Percentiles rank a stretch among this genome's conserved stretches.
These are phyloP conservation scores for Porphyrellus cyaneotinctus DNA, from an alignment of 768 basidiomycete genomes.

Conservation along the genomic window DNA sequence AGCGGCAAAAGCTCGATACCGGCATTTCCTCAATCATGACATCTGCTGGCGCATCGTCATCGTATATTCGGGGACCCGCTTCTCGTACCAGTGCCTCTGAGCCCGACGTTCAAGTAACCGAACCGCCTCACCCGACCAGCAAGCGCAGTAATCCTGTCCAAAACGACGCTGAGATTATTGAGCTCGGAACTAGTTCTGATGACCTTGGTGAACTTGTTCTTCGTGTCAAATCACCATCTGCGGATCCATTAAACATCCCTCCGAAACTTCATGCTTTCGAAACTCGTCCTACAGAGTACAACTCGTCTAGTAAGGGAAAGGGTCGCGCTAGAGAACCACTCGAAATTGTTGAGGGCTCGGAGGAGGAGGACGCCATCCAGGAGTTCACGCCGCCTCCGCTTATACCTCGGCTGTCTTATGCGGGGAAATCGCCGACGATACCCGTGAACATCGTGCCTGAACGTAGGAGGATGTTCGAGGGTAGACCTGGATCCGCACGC, in stretches of 20 bases:
- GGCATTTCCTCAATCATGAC: neutral
- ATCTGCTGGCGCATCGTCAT: constrained; percentile 4
- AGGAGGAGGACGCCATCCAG: constrained; percentile 22
- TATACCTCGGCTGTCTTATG: neutral
- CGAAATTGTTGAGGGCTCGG: constrained; percentile 19
- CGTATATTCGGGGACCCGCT: neutral
- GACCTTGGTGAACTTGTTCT: constrained; percentile 24
- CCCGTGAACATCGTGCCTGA: constrained; percentile 16
- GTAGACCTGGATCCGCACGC: neutral
- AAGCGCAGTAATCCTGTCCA: neutral
- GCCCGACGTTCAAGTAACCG: constrained; percentile 22
- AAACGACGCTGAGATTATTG: constrained; percentile 22
- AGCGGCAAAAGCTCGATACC: constrained; percentile 23
- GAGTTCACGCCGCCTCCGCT: constrained; percentile 12
- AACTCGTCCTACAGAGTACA: constrained; percentile 13
- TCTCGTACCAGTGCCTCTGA: constrained; percentile 6
- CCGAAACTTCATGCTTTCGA: constrained; percentile 11
- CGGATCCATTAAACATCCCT: constrained; percentile 19
- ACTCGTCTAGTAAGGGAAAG: constrained; percentile 21
- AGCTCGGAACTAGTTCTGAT: constrained; percentile 14
- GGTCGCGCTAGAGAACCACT: constrained; percentile 12
- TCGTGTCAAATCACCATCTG: constrained; percentile 18
- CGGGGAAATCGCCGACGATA: constrained; percentile 11
- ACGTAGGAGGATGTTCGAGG: constrained; percentile 10
- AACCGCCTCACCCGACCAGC: neutral